Base-by-base conservation (phyloP, 2,329 filamentous ascomycete genomes). In the Microsporum canis region DNA sequence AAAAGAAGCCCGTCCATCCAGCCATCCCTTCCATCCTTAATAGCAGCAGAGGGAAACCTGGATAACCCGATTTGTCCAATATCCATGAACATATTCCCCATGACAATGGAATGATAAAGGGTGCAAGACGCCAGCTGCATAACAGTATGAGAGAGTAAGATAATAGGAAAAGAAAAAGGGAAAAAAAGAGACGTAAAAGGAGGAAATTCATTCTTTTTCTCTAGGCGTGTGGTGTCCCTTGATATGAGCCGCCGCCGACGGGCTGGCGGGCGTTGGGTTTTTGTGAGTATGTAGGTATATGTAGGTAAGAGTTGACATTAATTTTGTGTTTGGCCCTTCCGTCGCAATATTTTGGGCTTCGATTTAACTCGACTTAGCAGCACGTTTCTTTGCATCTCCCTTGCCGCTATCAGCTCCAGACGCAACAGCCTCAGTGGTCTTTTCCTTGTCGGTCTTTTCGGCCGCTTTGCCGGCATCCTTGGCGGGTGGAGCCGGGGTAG, bases 321-420 rank as follows among this genome's bases (percentile, higher is more conserved):
- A 34, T 55, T n/a, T 27, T 36, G 6, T 23, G 31, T 31, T 29
- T 51, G 5, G 14, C n/a, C 33, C 45, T 33, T 27, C 27, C 5
- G 3, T 14, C 5, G 2, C 55, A 23, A 8, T 53, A 14, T 53
- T 10, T 36, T 36, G 34, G 5, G 8, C 45, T 29, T 29, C 39
- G 38, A 12, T 7, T 36, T 57, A 43, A 31, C 55, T 36, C 14
- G 55, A 39, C 55, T 57, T 57, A 6, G 36, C 55, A 17, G 81
- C 78, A 67, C 83, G 78, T 81, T 86, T 86, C 75, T 82, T 84
- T 59, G 80, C 78, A 70, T 84, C 83, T 59, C 79, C 76, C 84
- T 95, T 89, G 67, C 84, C 87, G 80, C 94, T 91, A 68, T 86
- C 87, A 53, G 88, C 78, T 58, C 82, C 81, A 61, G 80, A 81